These are phyloP conservation scores for Carnegiea gigantea DNA, from an alignment of 179 eudicot genomes.

Conservation along the genomic window DNA sequence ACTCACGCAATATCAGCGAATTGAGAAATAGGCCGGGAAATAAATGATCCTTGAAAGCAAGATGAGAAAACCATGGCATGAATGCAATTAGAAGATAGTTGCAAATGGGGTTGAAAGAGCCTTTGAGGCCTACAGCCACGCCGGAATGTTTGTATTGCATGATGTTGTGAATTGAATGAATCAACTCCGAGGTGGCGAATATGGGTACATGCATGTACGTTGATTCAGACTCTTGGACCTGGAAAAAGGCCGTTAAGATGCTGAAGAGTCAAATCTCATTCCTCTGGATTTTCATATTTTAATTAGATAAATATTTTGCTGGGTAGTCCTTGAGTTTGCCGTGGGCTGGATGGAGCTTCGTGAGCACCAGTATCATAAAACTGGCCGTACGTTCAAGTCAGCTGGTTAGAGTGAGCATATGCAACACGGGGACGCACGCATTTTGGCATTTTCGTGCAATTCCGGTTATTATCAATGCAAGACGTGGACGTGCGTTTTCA, in stretches of 20 bases:
- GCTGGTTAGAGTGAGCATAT: too few relatives aligned
- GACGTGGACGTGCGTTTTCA: too few relatives aligned
- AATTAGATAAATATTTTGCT: too few relatives aligned
- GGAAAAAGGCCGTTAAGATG: neutral
- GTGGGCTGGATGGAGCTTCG: too few relatives aligned
- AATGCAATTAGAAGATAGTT: neutral
- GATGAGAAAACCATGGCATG: neutral
- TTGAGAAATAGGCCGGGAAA: neutral
- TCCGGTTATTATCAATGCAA: too few relatives aligned
- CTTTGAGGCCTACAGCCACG: neutral
- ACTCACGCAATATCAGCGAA: neutral
- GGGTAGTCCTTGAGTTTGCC: too few relatives aligned
- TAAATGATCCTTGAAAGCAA: neutral
- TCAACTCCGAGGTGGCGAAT: neutral
- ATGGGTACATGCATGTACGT: neutral
- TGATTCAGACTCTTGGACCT: neutral
- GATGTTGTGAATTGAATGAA: neutral
- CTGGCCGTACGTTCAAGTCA: too few relatives aligned
- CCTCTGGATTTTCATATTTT: neutral
- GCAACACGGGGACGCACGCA: too few relatives aligned
- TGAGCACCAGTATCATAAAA: too few relatives aligned
- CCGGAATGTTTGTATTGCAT: neutral
- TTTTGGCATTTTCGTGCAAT: too few relatives aligned
- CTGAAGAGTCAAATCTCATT: neutral
- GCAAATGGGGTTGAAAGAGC: neutral